Conservation (phyloP, 1,139 yeast genomes). For the Scheffersomyces illinoinensis region DNA sequence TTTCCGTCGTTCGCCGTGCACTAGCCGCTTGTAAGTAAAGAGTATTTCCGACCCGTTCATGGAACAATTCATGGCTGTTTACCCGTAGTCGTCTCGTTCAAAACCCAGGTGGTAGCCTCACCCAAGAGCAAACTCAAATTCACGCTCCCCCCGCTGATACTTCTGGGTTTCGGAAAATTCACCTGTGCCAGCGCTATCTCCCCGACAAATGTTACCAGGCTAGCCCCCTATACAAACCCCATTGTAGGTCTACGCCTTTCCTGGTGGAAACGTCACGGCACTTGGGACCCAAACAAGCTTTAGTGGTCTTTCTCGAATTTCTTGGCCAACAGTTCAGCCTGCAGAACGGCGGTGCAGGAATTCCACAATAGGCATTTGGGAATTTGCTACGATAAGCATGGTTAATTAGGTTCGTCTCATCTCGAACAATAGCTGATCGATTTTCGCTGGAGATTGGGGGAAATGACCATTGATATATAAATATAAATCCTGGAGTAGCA, state of each 20-base stretch:
- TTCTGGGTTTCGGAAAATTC: neutral
- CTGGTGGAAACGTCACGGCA: neutral
- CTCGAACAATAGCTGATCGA: neutral
- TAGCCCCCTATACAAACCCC: neutral
- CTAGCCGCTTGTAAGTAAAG: too few species aligned
- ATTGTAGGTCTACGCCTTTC: neutral
- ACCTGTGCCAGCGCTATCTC: neutral
- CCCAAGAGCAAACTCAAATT: neutral
- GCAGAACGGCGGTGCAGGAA: neutral
- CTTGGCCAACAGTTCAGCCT: neutral
- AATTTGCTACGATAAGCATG: neutral
- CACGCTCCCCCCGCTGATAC: neutral
- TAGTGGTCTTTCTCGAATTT: neutral
- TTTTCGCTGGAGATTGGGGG: neutral
- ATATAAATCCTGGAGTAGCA: neutral
- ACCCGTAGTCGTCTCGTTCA: neutral
- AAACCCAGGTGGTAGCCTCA: neutral
- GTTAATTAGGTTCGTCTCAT: neutral
- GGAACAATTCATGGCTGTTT: too few species aligned
- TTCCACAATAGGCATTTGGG: neutral
- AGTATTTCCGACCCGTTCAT: too few species aligned
- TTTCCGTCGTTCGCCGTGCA: neutral
- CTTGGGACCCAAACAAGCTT: neutral
- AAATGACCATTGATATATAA: neutral
- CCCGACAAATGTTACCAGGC: neutral